Conservation (phyloP, 805 yeast genomes). For the Zygoascus flipseniorum region DNA sequence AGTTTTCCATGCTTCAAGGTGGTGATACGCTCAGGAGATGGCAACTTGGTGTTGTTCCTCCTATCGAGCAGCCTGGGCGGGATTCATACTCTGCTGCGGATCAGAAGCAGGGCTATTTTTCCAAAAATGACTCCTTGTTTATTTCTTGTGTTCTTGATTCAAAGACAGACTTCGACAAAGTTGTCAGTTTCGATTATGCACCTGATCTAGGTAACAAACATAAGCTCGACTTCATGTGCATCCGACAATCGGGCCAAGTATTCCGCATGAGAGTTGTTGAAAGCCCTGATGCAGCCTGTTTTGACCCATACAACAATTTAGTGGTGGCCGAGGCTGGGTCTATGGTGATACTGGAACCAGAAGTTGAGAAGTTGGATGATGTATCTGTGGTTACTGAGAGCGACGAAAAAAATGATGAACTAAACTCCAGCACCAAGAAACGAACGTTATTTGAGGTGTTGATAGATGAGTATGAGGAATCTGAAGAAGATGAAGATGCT, state of each 20-base stretch:
- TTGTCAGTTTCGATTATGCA: constrained; percentile 79
- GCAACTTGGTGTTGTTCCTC: constrained; percentile 47
- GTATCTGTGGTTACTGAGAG: neutral
- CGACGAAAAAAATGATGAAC: neutral
- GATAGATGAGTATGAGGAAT: constrained; percentile 14
- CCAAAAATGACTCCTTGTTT: constrained; percentile 46
- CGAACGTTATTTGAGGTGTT: neutral
- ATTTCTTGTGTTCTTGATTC: constrained; percentile 70
- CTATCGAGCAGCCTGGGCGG: neutral
- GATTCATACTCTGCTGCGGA: neutral
- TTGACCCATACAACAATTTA: constrained; percentile 46
- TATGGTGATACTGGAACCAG: constrained; percentile 9
- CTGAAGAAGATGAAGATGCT: constrained; percentile 11
- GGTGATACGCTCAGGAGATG: constrained; percentile 75
- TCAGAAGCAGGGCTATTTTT: constrained; percentile 9
- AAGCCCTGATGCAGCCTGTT: constrained; percentile 50
- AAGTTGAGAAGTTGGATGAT: neutral
- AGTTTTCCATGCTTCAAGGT: constrained; percentile 69
- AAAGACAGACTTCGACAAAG: constrained; percentile 69
- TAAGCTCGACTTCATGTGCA: constrained; percentile 65
- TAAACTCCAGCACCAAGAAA: neutral
- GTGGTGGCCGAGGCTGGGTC: constrained; percentile 17
- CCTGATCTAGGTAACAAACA: constrained; percentile 42
- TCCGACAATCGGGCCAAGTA: constrained; percentile 85
- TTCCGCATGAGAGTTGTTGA: constrained; percentile 70